Evolutionary conservation across 2,329 filamentous ascomycete species (phyloP), one percentile per base, ranked within the genome.

Genomic region (Ceratocystis harringtonii): DNA sequence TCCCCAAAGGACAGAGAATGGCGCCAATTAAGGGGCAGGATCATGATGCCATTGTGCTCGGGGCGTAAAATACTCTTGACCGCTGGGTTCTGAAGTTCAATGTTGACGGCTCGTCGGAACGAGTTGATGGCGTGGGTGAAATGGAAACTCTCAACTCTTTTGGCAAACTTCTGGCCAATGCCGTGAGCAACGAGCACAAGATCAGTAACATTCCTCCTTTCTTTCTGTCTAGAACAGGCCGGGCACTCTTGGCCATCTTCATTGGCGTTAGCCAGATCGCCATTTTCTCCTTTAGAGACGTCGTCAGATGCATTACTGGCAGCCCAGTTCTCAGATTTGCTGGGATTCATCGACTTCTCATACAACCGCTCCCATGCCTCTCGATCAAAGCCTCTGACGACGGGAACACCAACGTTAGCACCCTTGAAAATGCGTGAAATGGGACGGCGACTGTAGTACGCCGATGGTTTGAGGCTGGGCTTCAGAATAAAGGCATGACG

Each of bases 121-220:
- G 86, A 84, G 72, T 96, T 97, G 73, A 97, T 92, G 4, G 91
- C 89, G 73, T 97, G 92, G 0, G 94, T 99, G 71, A 99, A 99
- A 74, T 97, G 90, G 71, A 92, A 99, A 70, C 90, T 96, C 74
- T 97, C 92, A 68, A 97, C 90, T 12, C 92, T 82, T 73, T 99
- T 91, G 0, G 92, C 95, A 62, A 97, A 81, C 73, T 99, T 97
- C 74, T 99, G 94, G 0, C 94, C 94, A 69, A 99, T 97, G 1
- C 94, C 94, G 71, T 99, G 94, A 55, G 94, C 89, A 8, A 97
- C 90, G 3, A 99, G 80, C 1, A 97, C 83, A 6, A 99, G 78
- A 72, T 99, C 94, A 0, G 88, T 92, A 4, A 95, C 89, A 68
- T 85, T 84, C 1, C 85, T 85, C 32, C 79, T 79, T 52, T 83